Evolutionary conservation across 257 asterid species (phyloP).

Genomic region (Eustoma russellianum): DNA sequence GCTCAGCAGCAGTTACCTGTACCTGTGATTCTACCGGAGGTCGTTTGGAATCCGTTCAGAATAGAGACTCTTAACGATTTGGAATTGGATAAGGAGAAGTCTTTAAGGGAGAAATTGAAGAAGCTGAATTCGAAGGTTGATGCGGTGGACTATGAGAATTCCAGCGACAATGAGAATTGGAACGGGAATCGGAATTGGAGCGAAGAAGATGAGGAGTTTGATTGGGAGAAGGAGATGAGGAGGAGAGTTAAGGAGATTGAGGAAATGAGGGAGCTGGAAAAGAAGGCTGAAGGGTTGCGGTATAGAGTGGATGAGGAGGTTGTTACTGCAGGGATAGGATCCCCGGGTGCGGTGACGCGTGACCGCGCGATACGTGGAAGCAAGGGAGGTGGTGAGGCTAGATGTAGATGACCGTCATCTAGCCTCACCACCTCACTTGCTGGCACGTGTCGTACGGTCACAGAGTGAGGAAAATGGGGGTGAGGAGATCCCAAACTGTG

Average conservation of each 20-base stretch:
- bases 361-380: no score
- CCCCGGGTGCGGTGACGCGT: no score
- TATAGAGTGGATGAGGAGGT: slow-evolving; percentile 48
- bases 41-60: slow-evolving; percentile 35
- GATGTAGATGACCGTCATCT: no score
- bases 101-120: slow-evolving; percentile 22
- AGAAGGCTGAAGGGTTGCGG: slow-evolving; percentile 84
- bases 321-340: slow-evolving; percentile 21
- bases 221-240: slow-evolving; percentile 89
- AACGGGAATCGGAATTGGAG: slow-evolving; percentile 46
- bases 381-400: no score
- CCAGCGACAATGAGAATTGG: slow-evolving; percentile 77
- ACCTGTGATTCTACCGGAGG: slow-evolving; percentile 23
- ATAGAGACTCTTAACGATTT: slow-evolving; percentile 30
- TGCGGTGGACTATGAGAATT: slow-evolving; percentile 63
- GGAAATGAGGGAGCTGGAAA: slow-evolving; percentile 81
- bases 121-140: slow-evolving; percentile 38
- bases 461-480: no score
- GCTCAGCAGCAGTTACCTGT: slow-evolving; percentile 10
- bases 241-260: slow-evolving; percentile 73
- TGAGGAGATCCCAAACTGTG: no score
- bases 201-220: slow-evolving; percentile 36
- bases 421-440: no score
- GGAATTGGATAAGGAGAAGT: slow-evolving; percentile 36
- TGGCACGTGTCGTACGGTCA: no score